Conservation (phyloP, 768 basidiomycete species). For the Calocybe cyanea region DNA sequence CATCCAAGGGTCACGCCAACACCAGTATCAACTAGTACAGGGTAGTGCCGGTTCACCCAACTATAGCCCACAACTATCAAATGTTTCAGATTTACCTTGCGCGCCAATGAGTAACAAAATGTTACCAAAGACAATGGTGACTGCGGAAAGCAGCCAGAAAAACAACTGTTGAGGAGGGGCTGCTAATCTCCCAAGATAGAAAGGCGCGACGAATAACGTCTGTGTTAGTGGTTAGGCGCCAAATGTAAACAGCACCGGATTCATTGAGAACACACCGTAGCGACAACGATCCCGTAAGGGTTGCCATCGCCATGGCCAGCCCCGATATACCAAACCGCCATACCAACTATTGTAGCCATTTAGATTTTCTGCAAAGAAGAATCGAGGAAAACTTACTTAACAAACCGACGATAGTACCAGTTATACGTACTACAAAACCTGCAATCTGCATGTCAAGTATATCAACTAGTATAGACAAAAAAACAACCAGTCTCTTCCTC, state of each 20-base stretch:
- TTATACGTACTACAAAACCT: conserved; percentile 29
- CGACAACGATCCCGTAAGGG: conserved; percentile 38
- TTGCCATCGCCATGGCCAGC: conserved; percentile 34
- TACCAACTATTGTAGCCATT: conserved; percentile 24
- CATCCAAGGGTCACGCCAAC: conserved; percentile 35
- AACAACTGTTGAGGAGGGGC: conserved; percentile 29
- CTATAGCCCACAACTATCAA: conserved; percentile 36
- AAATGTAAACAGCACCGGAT: neutral
- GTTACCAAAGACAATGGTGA: conserved; percentile 37
- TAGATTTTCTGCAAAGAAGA: neutral
- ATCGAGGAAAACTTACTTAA: conserved; percentile 22
- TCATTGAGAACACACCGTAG: conserved; percentile 27
- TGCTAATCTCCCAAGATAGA: conserved; percentile 30
- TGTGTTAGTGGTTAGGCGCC: conserved; percentile 10
- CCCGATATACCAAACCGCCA: conserved; percentile 43
- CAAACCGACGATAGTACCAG: conserved; percentile 31
- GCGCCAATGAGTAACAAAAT: neutral
- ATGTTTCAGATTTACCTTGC: neutral
- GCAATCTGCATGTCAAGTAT: conserved; percentile 23
- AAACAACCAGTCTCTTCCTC: neutral
- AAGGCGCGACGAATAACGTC: conserved; percentile 32
- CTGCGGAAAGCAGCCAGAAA: conserved; percentile 34
- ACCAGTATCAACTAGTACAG: conserved; percentile 26
- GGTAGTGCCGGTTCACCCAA: conserved; percentile 34
- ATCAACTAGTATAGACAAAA: neutral